Evolutionary conservation across 768 basidiomycete genomes (phyloP), one percentile per base, ranked within the genome.

Genomic region (Panaeolus papilionaceus): DNA sequence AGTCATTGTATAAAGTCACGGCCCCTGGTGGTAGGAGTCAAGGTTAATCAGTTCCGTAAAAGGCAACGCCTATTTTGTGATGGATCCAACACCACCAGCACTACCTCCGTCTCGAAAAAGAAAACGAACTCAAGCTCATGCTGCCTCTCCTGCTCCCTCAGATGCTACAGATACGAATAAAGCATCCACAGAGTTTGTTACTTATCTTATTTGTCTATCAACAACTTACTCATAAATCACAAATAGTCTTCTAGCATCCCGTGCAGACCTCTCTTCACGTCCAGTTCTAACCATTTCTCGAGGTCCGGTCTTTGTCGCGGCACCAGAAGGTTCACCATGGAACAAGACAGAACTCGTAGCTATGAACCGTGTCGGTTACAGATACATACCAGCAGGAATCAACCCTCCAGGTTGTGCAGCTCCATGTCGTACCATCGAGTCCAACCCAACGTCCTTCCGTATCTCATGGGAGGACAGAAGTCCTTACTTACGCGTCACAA

Each of bases 401-500:
- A 85, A 87, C 26, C 85, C 85, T 0, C 83, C 82, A 9, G 89
- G 88, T 16, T 84, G 84, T 66, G 79, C 82, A 9, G 75, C 86
- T 12, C 84, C 91, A 14, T 95, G 92, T 73, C 87, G 93, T 14
- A 92, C 92, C 2, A 94, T 95, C 73, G 93, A 95, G 79, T 90
- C 88, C 73, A 84, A 85, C 16, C 95, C 95, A 0, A 83, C 86
- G 1, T 77, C 79, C 4, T 91, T 84, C 75, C 86, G 94, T 62
- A 86, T 95, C 68, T 90, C 91, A 74, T 97, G 95, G 95, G 95
- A 96, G 76, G 95, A 98, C 77, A 88, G 96, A 26, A 93, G 90
- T 71, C 83, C 91, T 0, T 94, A 92, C 74, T 82, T 96, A 64
- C 88, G 88, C 64, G 89, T 94, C 70, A 89, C 92, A 0, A 89